Evolutionary conservation across 2,329 filamentous ascomycete genomes (phyloP), one percentile per base, ranked within the genome.

Genomic region (Fusarium setosum): DNA sequence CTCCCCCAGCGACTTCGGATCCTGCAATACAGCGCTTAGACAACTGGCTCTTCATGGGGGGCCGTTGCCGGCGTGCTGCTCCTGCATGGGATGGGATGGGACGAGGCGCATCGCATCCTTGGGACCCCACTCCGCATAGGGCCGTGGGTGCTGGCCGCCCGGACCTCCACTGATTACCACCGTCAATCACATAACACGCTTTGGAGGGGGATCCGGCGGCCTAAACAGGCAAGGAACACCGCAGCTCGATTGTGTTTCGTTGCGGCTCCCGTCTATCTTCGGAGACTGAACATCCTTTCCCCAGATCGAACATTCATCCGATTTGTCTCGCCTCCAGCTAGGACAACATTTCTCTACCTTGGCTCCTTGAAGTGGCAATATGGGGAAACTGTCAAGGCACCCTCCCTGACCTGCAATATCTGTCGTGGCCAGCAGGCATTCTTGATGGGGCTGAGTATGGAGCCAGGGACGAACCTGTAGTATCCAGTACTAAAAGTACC

Each of bases 181-280:
- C 56, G 56, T 70, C 64, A 72, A 72, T 72, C 69, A 61, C 69
- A 63, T 61, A 71, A 71, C 58, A 67, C 63, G 52, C n/a, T 63
- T 68, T 59, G 13, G 18, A 24, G 24, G 52, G 20, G 38, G 44
- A 56, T 47, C 42, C 53, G 17, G 40, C 38, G 20, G 31, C 59
- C 48, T 10, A 55, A 53, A 57, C 44, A 53, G 59, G 59, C 55
- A 63, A 60, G 34, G 29, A 47, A 57, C 52, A 49, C 56, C 45
- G 40, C 24, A 44, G 54, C 54, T 42, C 29, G 13, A 44, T 41
- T 23, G 40, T 24, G 29, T 53, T 32, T 59, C 64, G 51, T 67
- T 44, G 52, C 55, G 59, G 59, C 60, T 65, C 64, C 63, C 26
- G 12, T 29, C 26, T 29, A 9, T 29, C 26, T 29, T 29, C 26